Evolutionary conservation across 2,329 filamentous ascomycete genomes (phyloP).

Genomic region (Diaporthe vaccinii): DNA sequence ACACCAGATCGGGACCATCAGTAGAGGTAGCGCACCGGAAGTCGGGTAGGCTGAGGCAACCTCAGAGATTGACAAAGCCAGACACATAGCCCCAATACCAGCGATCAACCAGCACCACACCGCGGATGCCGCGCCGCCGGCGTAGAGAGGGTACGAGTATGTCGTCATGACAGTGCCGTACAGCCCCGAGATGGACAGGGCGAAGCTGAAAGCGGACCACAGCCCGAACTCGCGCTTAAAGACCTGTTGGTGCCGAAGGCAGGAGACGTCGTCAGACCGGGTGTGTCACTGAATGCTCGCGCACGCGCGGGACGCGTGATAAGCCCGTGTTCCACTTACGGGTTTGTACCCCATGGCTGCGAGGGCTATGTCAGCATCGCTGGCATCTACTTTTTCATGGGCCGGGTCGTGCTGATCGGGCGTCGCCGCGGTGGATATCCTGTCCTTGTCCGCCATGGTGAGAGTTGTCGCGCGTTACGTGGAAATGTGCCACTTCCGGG

Average conservation of each 20-base stretch:
- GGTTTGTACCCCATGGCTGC: constrained; percentile 55
- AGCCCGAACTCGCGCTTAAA: constrained; percentile 72
- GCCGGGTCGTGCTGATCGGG: neutral
- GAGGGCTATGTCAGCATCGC: constrained; percentile 50
- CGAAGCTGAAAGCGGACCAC: constrained; percentile 70
- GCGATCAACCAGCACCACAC: constrained; percentile 73
- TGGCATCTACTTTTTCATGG: constrained; percentile 37
- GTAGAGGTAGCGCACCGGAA: constrained; percentile 56
- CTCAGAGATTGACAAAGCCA: constrained; percentile 67
- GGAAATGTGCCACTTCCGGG: no score
- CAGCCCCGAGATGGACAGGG: constrained; percentile 68
- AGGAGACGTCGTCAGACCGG: neutral
- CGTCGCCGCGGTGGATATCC: constrained; percentile 24
- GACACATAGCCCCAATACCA: constrained; percentile 68
- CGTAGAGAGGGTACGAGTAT: constrained; percentile 65
- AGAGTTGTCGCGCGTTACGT: neutral
- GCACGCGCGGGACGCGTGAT: neutral
- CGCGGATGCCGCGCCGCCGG: constrained; percentile 65
- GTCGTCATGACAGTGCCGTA: constrained; percentile 70
- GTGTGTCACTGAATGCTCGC: neutral
- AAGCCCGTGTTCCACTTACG: constrained; percentile 43
- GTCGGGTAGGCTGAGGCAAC: constrained; percentile 71
- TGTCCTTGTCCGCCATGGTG: constrained; percentile 34
- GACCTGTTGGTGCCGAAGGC: constrained; percentile 52
- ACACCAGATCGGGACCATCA: neutral